Evolutionary conservation across 208 protist genomes (phyloP).

Genomic region (Leishmania amazonensis): DNA sequence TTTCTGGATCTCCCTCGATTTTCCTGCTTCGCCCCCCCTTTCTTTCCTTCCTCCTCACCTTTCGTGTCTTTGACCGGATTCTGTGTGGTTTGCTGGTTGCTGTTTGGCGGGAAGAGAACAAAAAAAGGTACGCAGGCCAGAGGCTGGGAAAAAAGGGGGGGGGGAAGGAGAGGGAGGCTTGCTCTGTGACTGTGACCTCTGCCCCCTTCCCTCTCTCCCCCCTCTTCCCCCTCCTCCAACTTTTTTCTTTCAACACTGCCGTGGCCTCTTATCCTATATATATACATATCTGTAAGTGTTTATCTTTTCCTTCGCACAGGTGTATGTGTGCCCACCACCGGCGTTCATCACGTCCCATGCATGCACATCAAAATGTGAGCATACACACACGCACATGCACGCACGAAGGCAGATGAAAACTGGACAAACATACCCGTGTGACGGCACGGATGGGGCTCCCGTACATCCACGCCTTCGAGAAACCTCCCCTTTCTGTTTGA

Average conservation of each 20-base stretch:
- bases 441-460: not conserved
- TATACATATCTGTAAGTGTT: not conserved
- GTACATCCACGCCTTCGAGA: not conserved
- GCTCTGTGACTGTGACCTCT: not conserved
- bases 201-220: not conserved
- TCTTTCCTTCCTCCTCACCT: not conserved
- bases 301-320: not conserved
- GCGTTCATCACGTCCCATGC: not conserved
- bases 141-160: no score
- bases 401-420: not conserved
- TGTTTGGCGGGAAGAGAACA: no score
- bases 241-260: not conserved
- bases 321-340: not conserved
- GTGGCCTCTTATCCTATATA: not conserved
- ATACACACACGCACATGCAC: not conserved
- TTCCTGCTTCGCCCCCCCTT: not conserved
- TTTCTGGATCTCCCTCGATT: not conserved
- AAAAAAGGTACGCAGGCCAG: no score
- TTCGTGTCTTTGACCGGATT: conserved; percentile 20
- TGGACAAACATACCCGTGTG: not conserved
- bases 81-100: not conserved
- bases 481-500: not conserved
- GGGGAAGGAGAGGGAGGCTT: no score
- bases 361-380: not conserved
- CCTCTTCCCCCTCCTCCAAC: no score